phyloP scores from a whole-genome alignment of 1,284 basidiomycete species.

The Thelephora terrestris region DNA sequence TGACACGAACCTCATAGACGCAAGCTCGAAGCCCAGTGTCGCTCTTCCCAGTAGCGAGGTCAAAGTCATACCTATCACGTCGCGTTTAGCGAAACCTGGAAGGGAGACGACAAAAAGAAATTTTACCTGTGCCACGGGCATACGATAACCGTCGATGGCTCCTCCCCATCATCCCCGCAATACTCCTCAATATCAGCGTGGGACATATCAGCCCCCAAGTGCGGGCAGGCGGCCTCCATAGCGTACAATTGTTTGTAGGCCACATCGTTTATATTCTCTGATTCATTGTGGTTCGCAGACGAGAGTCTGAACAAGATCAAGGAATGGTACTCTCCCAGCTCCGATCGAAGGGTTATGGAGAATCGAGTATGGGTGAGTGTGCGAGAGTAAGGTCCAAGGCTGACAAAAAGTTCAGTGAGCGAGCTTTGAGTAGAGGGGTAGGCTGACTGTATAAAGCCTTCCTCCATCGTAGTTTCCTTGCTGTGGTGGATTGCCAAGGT shows the following conservation, averaged over 20 bases:
- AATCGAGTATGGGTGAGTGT: constrained; percentile 60
- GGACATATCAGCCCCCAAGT: constrained; percentile 76
- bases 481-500: no score
- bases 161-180: constrained; percentile 51
- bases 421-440: not conserved
- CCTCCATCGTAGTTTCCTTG: no score
- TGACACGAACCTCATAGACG: constrained; percentile 59
- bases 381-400: constrained; percentile 37
- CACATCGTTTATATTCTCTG: constrained; percentile 8
- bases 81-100: not conserved
- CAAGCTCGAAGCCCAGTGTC: constrained; percentile 74
- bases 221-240: constrained; percentile 82
- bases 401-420: constrained; percentile 16
- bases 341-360: constrained; percentile 56
- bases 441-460: no score
- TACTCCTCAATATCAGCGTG: constrained; percentile 73
- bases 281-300: constrained; percentile 10
- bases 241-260: constrained; percentile 51
- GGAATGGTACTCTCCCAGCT: constrained; percentile 54
- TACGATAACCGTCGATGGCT: constrained; percentile 40
- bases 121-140: constrained; percentile 79
- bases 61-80: constrained; percentile 59
- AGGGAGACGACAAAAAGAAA: not conserved
- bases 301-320: constrained; percentile 65
- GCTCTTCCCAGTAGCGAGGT: constrained; percentile 60